Evolutionary conservation across 106 monocot genomes (phyloP).

Genomic region (Acanthochlamys bracteata): DNA sequence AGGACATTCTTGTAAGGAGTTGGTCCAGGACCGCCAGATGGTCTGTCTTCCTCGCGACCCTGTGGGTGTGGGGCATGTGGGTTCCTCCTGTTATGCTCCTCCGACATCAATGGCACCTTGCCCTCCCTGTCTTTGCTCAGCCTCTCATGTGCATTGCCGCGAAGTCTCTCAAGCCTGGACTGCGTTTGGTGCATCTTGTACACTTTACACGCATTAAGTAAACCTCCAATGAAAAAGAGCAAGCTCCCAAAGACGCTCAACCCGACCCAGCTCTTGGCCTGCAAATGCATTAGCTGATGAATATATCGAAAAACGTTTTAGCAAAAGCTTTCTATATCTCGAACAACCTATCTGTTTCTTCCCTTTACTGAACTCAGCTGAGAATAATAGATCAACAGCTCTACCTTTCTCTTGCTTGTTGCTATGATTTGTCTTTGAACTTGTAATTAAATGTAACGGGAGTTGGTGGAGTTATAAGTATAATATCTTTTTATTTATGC

Average conservation of each 20-base stretch:
- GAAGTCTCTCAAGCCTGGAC: slow-evolving; percentile 63
- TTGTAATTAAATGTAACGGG: no score
- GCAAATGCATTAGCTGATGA: neutral
- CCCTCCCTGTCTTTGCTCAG: slow-evolving; percentile 48
- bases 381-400: no score
- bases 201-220: slow-evolving; percentile 68
- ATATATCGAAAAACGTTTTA: neutral
- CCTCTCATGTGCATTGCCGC: slow-evolving; percentile 64
- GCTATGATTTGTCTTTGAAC: no score
- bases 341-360: neutral
- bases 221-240: slow-evolving; percentile 50
- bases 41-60: neutral
- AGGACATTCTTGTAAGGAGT: slow-evolving; percentile 57
- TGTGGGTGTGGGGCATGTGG: neutral
- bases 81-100: slow-evolving; percentile 13
- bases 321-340: neutral
- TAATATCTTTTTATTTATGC: no score
- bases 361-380: no score
- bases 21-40: neutral
- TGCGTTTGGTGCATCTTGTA: slow-evolving; percentile 87
- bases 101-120: slow-evolving; percentile 44
- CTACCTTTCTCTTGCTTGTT: no score
- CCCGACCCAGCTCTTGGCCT: slow-evolving; percentile 65
- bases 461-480: no score
- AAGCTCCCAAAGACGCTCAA: slow-evolving; percentile 54